Evolutionary conservation across 202 grass and related monocot genomes (phyloP).

Genomic region (Dendrocalamus latiflorus): DNA sequence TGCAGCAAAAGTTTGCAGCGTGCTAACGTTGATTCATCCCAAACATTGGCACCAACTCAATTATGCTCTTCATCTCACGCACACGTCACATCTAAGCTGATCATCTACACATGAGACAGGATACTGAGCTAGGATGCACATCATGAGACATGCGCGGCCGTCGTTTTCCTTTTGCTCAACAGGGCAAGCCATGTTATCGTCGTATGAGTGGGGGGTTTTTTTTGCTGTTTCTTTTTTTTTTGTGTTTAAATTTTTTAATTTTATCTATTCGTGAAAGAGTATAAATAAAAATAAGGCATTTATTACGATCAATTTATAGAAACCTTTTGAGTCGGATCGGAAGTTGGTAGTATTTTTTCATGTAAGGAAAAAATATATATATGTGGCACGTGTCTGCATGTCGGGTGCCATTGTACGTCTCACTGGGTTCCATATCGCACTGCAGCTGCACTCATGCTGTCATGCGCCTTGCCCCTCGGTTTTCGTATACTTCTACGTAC

Average conservation of each 20-base stretch:
- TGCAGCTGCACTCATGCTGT: background rate
- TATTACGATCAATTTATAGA: no score
- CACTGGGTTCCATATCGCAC: background rate
- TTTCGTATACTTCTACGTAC: background rate
- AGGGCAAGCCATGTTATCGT: no score
- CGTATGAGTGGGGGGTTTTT: no score
- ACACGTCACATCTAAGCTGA: background rate
- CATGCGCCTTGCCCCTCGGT: background rate
- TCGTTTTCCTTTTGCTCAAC: no score
- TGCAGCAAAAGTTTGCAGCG: background rate
- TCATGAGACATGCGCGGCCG: constrained; percentile 16
- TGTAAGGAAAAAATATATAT: no score
- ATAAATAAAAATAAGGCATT: no score
- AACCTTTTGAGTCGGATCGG: no score
- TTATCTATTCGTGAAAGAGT: no score
- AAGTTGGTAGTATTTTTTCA: no score
- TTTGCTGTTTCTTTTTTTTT: no score
- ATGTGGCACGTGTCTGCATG: constrained; percentile 24
- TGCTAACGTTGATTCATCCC: background rate
- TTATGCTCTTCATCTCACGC: background rate
- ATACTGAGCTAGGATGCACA: background rate
- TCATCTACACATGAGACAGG: background rate
- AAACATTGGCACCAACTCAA: background rate
- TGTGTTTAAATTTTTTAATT: no score
- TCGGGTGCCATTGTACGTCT: background rate